Evolutionary conservation across 2,329 filamentous ascomycete species (phyloP), one percentile per base, ranked within the genome.

Genomic region (Epichloe amarillans): DNA sequence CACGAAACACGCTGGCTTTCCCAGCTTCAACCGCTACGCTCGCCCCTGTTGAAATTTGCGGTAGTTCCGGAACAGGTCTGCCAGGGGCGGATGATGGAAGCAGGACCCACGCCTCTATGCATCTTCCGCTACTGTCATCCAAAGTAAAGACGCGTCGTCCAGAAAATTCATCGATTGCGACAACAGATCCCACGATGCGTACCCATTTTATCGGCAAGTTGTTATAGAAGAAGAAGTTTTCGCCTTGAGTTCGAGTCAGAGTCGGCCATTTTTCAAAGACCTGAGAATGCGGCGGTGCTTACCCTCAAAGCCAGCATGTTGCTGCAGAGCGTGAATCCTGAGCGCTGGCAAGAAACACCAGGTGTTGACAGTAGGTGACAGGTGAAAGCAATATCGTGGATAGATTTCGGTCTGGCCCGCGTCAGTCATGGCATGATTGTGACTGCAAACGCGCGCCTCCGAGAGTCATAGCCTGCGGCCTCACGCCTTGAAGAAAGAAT

Each of bases 191-290:
- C 7, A 81, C 75, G 35, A 90, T 65, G 54, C 83, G 81, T 49
- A 86, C 77, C 78, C 83, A 90, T 73, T 81, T 80, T 58, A 91
- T 80, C 0, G 86, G 86, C 57, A 90, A 80, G 64, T 89, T 90
- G 47, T 73, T 66, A 67, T 82, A 74, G 65, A 89, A 88, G 62
- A 74, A 83, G 36, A 83, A 70, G 55, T 75, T 69, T 59, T 79
- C 75, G 46, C 72, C 72, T 68, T 21, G 36, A 19, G 46, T 19
- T 1, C 4, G 33, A 11, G 5, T 14, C 7, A 17, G 4, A 0
- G 12, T 14, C 36, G 43, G 17, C n/a, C 19, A 6, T 44, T 7
- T 10, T 15, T 39, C 14, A 11, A 19, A 33, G 26, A 6, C 8
- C 4, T 5, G 11, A 33, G 4, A n/a, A 7, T 33, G 26, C 7